Evolutionary conservation across 345 rosid genomes (phyloP).

Genomic region (Arabis alpina): DNA sequence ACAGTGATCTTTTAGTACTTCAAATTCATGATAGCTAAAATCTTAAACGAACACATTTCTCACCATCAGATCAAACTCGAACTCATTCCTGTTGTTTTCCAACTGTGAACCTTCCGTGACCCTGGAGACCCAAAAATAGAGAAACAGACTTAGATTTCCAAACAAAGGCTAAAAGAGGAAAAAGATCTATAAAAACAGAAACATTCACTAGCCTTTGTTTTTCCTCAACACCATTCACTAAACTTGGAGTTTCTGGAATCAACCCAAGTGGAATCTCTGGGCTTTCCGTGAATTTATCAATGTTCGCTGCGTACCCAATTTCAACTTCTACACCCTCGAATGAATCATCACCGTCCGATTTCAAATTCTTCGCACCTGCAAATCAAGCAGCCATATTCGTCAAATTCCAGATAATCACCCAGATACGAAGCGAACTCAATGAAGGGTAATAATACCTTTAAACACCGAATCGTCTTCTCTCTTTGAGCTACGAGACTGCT

Average conservation of each 20-base stretch:
- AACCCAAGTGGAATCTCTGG: no score
- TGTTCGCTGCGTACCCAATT: constrained; percentile 21
- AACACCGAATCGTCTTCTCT: constrained; percentile 37
- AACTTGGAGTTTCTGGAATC: neutral
- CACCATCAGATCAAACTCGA: constrained; percentile 67
- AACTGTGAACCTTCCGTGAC: constrained; percentile 13
- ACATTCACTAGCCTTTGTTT: constrained; percentile 10
- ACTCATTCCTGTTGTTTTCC: constrained; percentile 41
- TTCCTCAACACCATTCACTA: constrained; percentile 15
- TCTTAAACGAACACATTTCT: constrained; percentile 43
- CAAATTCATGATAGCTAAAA: constrained; percentile 36
- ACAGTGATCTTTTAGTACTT: constrained; percentile 32
- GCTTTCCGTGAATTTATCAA: constrained; percentile 11
- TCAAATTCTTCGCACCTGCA: constrained; percentile 47
- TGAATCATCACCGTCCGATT: constrained; percentile 41
- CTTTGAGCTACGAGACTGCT: constrained; percentile 47
- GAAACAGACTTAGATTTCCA: constrained; percentile 30
- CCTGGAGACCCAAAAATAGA: constrained; percentile 39
- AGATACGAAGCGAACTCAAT: no score
- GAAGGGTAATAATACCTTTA: constrained; percentile 26
- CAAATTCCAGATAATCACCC: neutral
- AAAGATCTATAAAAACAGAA: constrained; percentile 8
- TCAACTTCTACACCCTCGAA: constrained; percentile 27
- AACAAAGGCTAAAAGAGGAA: constrained; percentile 23
- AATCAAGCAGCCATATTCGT: neutral